Conservation (phyloP, 129 eudicot genomes). For the Saussurea involucrata region DNA sequence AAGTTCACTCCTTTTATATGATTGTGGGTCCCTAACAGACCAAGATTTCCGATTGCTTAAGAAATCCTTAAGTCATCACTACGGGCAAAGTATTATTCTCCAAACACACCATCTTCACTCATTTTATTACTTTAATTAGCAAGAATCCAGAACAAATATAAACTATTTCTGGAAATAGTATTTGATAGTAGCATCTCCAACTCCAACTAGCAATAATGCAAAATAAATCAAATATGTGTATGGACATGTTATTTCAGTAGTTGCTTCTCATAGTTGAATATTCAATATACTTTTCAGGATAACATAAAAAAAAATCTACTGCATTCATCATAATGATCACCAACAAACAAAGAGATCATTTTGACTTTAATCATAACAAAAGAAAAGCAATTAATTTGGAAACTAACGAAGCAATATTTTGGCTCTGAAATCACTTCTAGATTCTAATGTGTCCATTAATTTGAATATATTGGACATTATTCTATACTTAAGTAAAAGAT, state of each 20-base stretch:
- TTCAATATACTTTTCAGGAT: not conserved
- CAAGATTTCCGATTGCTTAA: constrained; percentile 9
- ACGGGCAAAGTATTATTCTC: constrained; percentile 32
- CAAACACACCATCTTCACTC: constrained; percentile 10
- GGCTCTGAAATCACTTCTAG: not conserved
- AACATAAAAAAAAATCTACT: not conserved
- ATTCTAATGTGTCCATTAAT: not conserved
- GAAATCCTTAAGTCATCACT: constrained; percentile 9
- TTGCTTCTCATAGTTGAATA: not conserved
- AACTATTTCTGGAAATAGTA: not conserved
- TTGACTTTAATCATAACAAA: not conserved
- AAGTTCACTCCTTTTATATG: constrained; percentile 3
- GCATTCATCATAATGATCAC: not conserved
- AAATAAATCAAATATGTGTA: not conserved
- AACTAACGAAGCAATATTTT: not conserved
- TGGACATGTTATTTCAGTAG: not conserved
- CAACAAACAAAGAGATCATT: not conserved
- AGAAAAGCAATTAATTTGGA: not conserved
- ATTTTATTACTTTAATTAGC: constrained; percentile 9
- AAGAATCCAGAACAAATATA: constrained; percentile 7
- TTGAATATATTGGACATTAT: too few species aligned
- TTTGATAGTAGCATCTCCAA: not conserved
- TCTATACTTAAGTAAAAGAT: too few species aligned
- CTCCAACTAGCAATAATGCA: not conserved
- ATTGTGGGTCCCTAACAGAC: constrained; percentile 19